phyloP scores from a whole-genome alignment of 164 flowering plant species.

The Warburgia ugandensis region DNA sequence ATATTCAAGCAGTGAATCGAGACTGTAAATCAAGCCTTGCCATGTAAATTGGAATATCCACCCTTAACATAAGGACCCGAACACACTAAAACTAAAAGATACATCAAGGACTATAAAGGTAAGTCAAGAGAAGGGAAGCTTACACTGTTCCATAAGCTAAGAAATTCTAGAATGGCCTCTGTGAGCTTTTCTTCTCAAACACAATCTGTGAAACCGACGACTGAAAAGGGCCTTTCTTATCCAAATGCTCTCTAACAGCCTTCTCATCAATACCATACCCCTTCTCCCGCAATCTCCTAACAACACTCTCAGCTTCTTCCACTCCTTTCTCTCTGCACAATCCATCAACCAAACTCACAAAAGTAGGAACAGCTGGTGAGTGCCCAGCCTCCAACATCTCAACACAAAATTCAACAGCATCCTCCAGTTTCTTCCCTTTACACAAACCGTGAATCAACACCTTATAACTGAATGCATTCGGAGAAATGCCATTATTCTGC shows the following conservation, averaged over 20 bases:
- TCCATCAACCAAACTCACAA: constrained; percentile 51
- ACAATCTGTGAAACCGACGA: constrained; percentile 66
- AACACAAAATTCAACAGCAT: constrained; percentile 44
- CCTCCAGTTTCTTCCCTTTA: constrained; percentile 45
- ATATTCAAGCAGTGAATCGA: no score
- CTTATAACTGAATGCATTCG: constrained; percentile 70
- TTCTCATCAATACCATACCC: constrained; percentile 63
- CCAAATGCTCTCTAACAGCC: constrained; percentile 61
- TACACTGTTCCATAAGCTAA: not conserved
- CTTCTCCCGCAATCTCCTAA: constrained; percentile 41
- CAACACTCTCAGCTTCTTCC: constrained; percentile 47
- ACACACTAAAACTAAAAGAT: not conserved
- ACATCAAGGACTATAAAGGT: not conserved
- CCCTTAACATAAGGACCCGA: not conserved
- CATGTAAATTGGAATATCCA: not conserved
- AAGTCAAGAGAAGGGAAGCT: constrained; percentile 1
- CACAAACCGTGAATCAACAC: constrained; percentile 63
- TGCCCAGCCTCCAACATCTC: constrained; percentile 91
- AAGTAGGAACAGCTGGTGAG: constrained; percentile 64
- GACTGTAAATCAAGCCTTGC: no score
- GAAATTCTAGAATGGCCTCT: constrained; percentile 20
- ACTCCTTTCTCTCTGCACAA: constrained; percentile 56
- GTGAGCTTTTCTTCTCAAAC: constrained; percentile 48
- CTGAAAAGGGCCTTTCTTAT: constrained; percentile 59
- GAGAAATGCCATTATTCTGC: constrained; percentile 61